Evolutionary conservation across 805 yeast genomes (phyloP).

Genomic region (fission yeast (Schizosaccharomyces pombe)): ASM294v3 CU329670.1:1919501-1920000

Average conservation of each 20-base stretch:
- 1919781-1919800: slow-evolving; percentile 83
- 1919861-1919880: slow-evolving; percentile 42
- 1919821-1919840: slow-evolving; percentile 54
- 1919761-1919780: slow-evolving; percentile 64
- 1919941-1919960: slow-evolving; percentile 80
- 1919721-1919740: slow-evolving; percentile 77
- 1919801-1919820: slow-evolving; percentile 68
- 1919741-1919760: slow-evolving; percentile 57
- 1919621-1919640: slow-evolving; percentile 91
- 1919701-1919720: slow-evolving; percentile 94
- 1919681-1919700: slow-evolving; percentile 87
- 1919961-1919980: slow-evolving; percentile 92
- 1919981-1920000: slow-evolving; percentile 86
- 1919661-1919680: slow-evolving; percentile 90
- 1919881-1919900: slow-evolving; percentile 55
- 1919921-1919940: slow-evolving; percentile 49
- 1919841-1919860: slow-evolving; percentile 67
- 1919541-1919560: slow-evolving; percentile 93
- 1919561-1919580: slow-evolving; percentile 56
- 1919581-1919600: slow-evolving; percentile 89
- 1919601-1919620: slow-evolving; percentile 99
- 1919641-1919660: slow-evolving; percentile 92
- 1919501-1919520: slow-evolving; percentile 74
- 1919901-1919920: slow-evolving; percentile 49
- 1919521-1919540: slow-evolving; percentile 79